A percentile compares a stretch with the other conserved stretches of the same genome.
Evolutionary conservation across 1,284 basidiomycete species (phyloP).

Genomic region (Rhizoctonia solani): DNA sequence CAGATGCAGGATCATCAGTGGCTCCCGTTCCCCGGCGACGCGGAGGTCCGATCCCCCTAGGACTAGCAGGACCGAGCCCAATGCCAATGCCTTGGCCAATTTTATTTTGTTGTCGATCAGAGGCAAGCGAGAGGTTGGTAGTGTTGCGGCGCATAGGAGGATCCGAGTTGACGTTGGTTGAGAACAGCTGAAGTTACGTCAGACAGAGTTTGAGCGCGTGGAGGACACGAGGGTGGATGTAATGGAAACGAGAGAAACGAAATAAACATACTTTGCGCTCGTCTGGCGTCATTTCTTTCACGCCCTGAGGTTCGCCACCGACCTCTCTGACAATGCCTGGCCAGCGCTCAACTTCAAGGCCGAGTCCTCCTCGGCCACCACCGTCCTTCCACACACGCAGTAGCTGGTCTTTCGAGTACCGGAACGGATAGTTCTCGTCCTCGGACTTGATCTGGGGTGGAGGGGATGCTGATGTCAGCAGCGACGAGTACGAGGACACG

Average conservation of each 20-base stretch:
- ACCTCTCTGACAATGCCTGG: slow-evolving; percentile 81
- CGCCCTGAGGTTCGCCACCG: slow-evolving; percentile 69
- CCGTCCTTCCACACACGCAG: slow-evolving; percentile 82
- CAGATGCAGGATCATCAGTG: slow-evolving; percentile 15
- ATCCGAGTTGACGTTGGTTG: slow-evolving; percentile 38
- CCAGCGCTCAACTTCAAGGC: slow-evolving; percentile 83
- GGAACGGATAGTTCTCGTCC: slow-evolving; percentile 75
- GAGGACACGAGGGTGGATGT: slow-evolving; percentile 42
- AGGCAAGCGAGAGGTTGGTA: slow-evolving; percentile 2
- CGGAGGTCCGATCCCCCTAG: slow-evolving; percentile 15
- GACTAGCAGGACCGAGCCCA: slow-evolving; percentile 19
- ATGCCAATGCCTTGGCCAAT: slow-evolving; percentile 26
- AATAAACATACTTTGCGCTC: slow-evolving; percentile 81
- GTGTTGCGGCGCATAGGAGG: slow-evolving; percentile 35
- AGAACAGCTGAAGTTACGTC: slow-evolving; percentile 36
- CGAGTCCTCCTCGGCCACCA: slow-evolving; percentile 70
- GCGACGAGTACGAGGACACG: slow-evolving; percentile 78
- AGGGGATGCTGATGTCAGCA: slow-evolving; percentile 59
- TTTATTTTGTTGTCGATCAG: slow-evolving; percentile 12
- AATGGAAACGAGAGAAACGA: slow-evolving; percentile 73
- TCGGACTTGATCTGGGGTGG: slow-evolving; percentile 57
- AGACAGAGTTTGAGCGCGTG: slow-evolving; percentile 6
- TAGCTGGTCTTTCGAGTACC: slow-evolving; percentile 85
- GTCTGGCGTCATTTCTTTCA: slow-evolving; percentile 77
- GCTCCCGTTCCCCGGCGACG: slow-evolving; percentile 13